phyloP scores from a whole-genome alignment of 2,329 filamentous ascomycete species.

The Botrytis byssoidea region DNA sequence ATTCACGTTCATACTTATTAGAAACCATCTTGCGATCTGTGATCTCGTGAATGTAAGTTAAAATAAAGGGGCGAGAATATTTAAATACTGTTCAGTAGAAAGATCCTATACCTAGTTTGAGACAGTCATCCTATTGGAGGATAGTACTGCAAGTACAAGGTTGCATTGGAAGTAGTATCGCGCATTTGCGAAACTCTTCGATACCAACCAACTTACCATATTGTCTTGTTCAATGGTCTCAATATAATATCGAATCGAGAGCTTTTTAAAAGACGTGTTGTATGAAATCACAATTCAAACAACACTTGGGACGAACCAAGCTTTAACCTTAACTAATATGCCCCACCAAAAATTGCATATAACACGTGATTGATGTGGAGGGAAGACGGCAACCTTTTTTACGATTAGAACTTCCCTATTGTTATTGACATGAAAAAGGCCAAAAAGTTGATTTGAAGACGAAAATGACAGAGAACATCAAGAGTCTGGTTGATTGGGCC shows the following conservation, averaged over 20 bases:
- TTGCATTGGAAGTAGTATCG: not conserved
- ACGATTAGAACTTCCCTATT: not conserved
- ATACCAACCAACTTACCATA: not conserved
- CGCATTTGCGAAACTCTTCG: not conserved
- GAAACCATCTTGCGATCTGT: constrained; percentile 2
- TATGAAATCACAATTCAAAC: not conserved
- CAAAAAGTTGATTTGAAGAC: not conserved
- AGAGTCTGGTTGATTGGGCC: constrained; percentile 51
- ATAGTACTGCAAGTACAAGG: not conserved
- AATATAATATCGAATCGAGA: not conserved
- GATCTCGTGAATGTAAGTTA: not conserved
- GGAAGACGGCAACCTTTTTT: not conserved
- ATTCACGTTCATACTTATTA: not conserved
- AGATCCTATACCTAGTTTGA: not conserved
- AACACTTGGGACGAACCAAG: not conserved
- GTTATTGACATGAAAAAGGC: not conserved
- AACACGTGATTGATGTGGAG: not conserved
- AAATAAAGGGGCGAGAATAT: not conserved
- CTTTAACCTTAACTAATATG: not conserved
- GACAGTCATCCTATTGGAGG: constrained; percentile 14
- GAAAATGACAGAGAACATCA: constrained; percentile 26
- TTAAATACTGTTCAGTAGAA: not conserved
- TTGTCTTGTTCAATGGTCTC: not conserved
- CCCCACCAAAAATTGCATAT: not conserved
- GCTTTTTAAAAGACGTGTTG: too few species aligned